Evolutionary conservation across 163 green algal genomes (phyloP).

Genomic region (Scenedesmus sp.): DNA sequence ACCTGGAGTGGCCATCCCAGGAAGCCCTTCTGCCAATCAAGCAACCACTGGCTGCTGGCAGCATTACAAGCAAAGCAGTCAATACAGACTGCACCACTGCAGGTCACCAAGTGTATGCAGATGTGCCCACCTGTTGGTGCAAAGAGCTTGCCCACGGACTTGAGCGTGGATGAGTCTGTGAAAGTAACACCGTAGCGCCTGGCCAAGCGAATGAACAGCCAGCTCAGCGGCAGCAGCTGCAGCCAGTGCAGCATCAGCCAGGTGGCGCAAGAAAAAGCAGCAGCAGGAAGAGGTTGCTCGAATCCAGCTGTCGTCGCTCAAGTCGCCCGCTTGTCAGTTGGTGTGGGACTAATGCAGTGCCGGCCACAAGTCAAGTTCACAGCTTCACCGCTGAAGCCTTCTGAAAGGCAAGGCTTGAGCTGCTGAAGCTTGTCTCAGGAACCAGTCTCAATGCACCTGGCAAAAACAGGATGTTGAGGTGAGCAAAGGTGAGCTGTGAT

Average conservation of each 20-base stretch:
- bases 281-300: too few species aligned
- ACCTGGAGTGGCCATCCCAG: too few species aligned
- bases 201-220: slow-evolving; percentile 26
- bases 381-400: too few species aligned
- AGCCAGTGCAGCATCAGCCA: neutral
- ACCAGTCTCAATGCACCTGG: too few species aligned
- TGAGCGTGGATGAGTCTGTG: slow-evolving; percentile 29
- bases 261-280: neutral
- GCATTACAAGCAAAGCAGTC: neutral
- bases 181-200: slow-evolving; percentile 11
- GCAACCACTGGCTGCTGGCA: too few species aligned
- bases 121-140: slow-evolving; percentile 45
- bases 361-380: too few species aligned
- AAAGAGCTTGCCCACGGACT: slow-evolving; percentile 31
- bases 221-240: slow-evolving; percentile 44
- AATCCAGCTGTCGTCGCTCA: neutral
- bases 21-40: neutral
- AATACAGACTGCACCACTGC: neutral
- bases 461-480: too few species aligned
- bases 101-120: neutral
- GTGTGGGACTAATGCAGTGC: too few species aligned
- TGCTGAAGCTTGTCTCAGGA: too few species aligned
- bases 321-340: neutral
- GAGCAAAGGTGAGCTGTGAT: too few species aligned
- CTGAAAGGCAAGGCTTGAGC: too few species aligned